A percentile compares a stretch with the other conserved stretches of the same genome.
These are phyloP conservation scores for Pythium phragmitis DNA, from an alignment of 352 stramenopile species.

Conservation along the genomic window DNA sequence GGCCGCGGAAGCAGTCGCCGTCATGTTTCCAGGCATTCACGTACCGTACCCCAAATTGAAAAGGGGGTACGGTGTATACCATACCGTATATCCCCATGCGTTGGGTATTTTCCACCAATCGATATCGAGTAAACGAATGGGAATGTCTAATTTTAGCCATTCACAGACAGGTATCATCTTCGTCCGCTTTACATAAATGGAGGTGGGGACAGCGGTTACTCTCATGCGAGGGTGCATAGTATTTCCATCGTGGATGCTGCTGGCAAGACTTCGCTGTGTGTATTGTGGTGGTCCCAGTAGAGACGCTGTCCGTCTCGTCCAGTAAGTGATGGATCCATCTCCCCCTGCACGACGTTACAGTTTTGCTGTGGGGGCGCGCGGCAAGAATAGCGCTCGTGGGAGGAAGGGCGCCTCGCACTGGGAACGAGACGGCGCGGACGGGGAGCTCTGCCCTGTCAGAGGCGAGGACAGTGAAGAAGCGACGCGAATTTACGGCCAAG, in stretches of 20 bases:
- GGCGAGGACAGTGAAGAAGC: too few species aligned
- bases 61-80: conserved; percentile 53
- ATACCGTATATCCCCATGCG: too few species aligned
- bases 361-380: background rate
- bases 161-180: too few species aligned
- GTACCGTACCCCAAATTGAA: background rate
- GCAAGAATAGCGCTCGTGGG: background rate
- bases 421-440: background rate
- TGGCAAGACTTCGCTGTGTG: background rate
- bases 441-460: too few species aligned
- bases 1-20: background rate
- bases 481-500: too few species aligned
- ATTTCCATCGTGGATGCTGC: background rate
- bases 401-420: background rate
- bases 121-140: too few species aligned
- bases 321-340: background rate
- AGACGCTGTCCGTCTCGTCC: background rate
- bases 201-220: background rate
- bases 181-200: background rate
- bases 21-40: background rate
- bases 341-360: background rate
- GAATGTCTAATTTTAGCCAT: too few species aligned
- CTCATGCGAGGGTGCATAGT: too few species aligned
- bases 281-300: background rate
- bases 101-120: too few species aligned